Conservation (phyloP, 2,329 filamentous ascomycete genomes). For the Neofusicoccum cordaticola region DNA sequence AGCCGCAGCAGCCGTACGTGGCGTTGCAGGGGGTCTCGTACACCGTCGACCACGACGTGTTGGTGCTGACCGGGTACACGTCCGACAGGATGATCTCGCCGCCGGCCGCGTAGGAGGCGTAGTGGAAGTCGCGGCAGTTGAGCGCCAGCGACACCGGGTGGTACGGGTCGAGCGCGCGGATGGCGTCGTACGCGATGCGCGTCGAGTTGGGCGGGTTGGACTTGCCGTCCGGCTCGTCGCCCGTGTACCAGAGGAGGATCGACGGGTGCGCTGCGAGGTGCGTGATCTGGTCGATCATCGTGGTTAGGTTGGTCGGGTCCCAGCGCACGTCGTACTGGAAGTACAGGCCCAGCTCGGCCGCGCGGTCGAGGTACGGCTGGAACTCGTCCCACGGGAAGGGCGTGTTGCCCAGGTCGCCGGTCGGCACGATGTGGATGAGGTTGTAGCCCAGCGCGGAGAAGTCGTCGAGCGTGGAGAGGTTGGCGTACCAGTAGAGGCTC, state of each 20-base stretch:
- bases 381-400: slow-evolving; percentile 42
- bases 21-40: slow-evolving; percentile 58
- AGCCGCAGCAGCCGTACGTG: slow-evolving; percentile 62
- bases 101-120: slow-evolving; percentile 52
- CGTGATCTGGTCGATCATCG: slow-evolving; percentile 38
- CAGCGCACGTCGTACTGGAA: slow-evolving; percentile 48
- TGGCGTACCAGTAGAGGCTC: slow-evolving; percentile 29
- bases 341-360: slow-evolving; percentile 46
- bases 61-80: slow-evolving; percentile 59
- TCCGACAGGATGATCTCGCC: slow-evolving; percentile 61
- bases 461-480: neutral
- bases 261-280: slow-evolving; percentile 33
- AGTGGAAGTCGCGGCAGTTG: slow-evolving; percentile 63
- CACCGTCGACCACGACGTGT: slow-evolving; percentile 51
- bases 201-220: slow-evolving; percentile 54
- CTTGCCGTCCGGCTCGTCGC: slow-evolving; percentile 57
- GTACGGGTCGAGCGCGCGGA: slow-evolving; percentile 56
- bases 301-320: slow-evolving; percentile 40
- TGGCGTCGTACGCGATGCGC: slow-evolving; percentile 40
- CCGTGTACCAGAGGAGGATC: slow-evolving; percentile 50
- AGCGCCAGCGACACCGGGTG: slow-evolving; percentile 59
- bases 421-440: slow-evolving; percentile 46
- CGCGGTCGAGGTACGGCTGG: slow-evolving; percentile 40
- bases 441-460: slow-evolving; percentile 41
- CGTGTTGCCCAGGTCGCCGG: slow-evolving; percentile 32